These are phyloP conservation scores for Diaporthe citri DNA, from an alignment of 2,329 filamentous ascomycete genomes.

Conservation along the genomic window DNA sequence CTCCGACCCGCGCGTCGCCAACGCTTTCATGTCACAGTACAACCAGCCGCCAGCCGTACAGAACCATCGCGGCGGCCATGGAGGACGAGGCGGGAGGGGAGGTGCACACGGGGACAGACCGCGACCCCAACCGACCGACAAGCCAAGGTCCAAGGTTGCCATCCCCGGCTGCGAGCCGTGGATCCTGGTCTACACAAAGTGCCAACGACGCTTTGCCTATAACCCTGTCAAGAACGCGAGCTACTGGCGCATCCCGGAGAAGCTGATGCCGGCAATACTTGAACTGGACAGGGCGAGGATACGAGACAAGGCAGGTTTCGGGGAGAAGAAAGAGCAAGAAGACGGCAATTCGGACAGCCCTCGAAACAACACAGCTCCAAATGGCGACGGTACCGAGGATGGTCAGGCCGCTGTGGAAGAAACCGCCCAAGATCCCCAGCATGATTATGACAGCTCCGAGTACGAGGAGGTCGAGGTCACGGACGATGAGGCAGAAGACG, in stretches of 20 bases:
- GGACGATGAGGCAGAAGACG: constrained; percentile 67
- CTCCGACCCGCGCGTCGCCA: constrained; percentile 68
- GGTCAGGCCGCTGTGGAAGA: constrained; percentile 48
- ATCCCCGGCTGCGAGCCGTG: constrained; percentile 89
- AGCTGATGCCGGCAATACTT: constrained; percentile 83
- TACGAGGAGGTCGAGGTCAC: constrained; percentile 84
- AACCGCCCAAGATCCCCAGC: constrained; percentile 57
- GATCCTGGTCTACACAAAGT: constrained; percentile 93
- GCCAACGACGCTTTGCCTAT: constrained; percentile 89
- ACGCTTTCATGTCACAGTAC: constrained; percentile 71
- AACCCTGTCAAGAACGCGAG: constrained; percentile 89
- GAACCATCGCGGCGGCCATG: constrained; percentile 53
- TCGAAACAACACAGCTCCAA: constrained; percentile 7
- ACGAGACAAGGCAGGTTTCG: constrained; percentile 64
- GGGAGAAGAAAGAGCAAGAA: constrained; percentile 38
- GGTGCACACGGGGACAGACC: constrained; percentile 71
- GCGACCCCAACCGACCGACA: constrained; percentile 78
- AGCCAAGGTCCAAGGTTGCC: constrained; percentile 81
- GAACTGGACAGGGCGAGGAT: constrained; percentile 80
- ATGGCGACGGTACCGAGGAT: constrained; percentile 47
- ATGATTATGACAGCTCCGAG: constrained; percentile 73
- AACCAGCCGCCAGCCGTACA: constrained; percentile 54
- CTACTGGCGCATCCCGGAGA: constrained; percentile 93
- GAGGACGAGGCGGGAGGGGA: constrained; percentile 28
- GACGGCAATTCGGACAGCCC: constrained; percentile 33